A percentile compares a stretch with the other conserved stretches of the same genome.
These are phyloP conservation scores for Aspergillus biplanus DNA, from an alignment of 495 filamentous ascomycete genomes.

Conservation along the genomic window DNA sequence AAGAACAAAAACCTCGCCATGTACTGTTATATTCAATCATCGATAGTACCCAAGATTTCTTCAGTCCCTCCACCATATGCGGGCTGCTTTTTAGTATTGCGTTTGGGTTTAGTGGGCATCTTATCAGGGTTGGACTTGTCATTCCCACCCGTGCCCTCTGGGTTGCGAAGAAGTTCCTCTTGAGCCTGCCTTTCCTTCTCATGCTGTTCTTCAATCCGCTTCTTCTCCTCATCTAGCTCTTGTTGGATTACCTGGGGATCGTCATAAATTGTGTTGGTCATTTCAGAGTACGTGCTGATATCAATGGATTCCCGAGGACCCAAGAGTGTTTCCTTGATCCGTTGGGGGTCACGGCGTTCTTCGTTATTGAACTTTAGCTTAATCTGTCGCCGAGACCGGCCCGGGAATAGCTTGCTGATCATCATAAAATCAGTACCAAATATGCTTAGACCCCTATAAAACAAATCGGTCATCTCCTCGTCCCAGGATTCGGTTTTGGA, in stretches of 20 bases:
- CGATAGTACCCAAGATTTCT: conserved; percentile 46
- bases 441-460: conserved; percentile 81
- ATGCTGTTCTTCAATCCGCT: conserved; percentile 65
- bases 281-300: conserved; percentile 66
- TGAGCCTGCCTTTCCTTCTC: conserved; percentile 60
- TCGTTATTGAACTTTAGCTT: conserved; percentile 94
- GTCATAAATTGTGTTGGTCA: conserved; percentile 59
- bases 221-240: conserved; percentile 73
- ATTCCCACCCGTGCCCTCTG: conserved; percentile 40
- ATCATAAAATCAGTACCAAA: conserved; percentile 94
- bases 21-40: conserved; percentile 33
- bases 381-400: conserved; percentile 73
- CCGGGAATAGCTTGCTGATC: conserved; percentile 81
- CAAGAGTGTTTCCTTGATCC: conserved; percentile 70
- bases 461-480: conserved; percentile 74
- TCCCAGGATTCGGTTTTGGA: conserved; percentile 77
- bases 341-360: conserved; percentile 72
- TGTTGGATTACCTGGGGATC: conserved; percentile 59
- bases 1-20: conserved; percentile 12
- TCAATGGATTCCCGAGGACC: conserved; percentile 62
- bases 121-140: conserved; percentile 42
- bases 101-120: conserved; percentile 38
- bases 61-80: conserved; percentile 43
- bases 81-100: conserved; percentile 40
- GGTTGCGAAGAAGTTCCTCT: conserved; percentile 54